Conservation (phyloP, 2,329 filamentous ascomycete genomes). For the Fusarium brachygibbosum region DNA sequence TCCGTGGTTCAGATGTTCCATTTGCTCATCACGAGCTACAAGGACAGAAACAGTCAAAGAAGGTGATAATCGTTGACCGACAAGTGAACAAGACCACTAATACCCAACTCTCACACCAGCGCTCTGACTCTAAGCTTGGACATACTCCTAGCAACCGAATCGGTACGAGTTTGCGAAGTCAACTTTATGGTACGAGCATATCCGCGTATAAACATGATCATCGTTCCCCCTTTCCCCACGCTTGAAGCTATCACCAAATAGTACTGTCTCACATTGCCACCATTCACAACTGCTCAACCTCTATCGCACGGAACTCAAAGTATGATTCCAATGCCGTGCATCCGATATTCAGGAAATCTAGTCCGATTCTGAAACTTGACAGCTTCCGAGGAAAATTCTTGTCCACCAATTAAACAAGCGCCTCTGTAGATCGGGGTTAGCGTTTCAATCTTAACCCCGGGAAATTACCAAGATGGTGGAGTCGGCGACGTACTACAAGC, state of each 20-base stretch:
- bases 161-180: not conserved
- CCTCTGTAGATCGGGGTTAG: not conserved
- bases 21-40: too few relatives aligned
- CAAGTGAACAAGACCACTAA: too few relatives aligned
- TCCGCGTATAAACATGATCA: not conserved
- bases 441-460: conserved; percentile 21
- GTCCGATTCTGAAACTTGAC: conserved; percentile 33
- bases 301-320: not conserved
- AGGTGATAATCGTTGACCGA: too few relatives aligned
- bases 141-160: not conserved
- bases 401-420: conserved; percentile 24
- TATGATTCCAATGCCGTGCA: conserved; percentile 17
- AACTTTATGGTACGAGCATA: not conserved
- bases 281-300: not conserved
- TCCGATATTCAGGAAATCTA: conserved; percentile 12
- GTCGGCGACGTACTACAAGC: not conserved
- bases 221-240: not conserved
- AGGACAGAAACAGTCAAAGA: too few relatives aligned
- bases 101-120: too few relatives aligned
- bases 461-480: conserved; percentile 21
- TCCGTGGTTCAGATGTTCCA: too few relatives aligned
- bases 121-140: too few relatives aligned
- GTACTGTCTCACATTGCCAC: not conserved
- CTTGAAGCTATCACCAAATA: not conserved
- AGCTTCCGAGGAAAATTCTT: conserved; percentile 19